Conservation (phyloP, 2,329 filamentous ascomycete species). For the Penicillium paneum region DNA sequence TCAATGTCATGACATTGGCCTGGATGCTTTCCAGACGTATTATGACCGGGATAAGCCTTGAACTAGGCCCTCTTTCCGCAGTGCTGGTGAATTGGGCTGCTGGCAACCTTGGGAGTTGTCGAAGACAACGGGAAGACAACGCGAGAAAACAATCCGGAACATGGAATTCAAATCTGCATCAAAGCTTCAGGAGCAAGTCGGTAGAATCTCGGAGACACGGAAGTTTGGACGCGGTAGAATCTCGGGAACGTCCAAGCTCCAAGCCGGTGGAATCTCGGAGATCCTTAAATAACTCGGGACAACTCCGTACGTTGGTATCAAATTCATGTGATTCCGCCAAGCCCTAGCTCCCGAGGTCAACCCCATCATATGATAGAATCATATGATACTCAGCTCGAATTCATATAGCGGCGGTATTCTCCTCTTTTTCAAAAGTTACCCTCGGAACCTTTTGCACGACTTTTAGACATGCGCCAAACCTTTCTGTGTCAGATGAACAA, state of each 20-base stretch:
- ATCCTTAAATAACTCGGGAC: not conserved
- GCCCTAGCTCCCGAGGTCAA: not conserved
- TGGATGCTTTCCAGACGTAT: not conserved
- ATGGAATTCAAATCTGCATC: not conserved
- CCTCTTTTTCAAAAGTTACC: not conserved
- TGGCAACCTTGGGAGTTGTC: not conserved
- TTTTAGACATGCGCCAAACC: not conserved
- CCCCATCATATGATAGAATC: not conserved
- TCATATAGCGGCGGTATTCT: not conserved
- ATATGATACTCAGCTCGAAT: not conserved
- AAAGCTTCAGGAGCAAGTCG: not conserved
- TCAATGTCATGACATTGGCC: not conserved
- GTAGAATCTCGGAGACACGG: not conserved
- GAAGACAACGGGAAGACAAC: not conserved
- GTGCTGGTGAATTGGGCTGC: not conserved
- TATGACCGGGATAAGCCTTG: not conserved
- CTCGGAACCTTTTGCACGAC: not conserved
- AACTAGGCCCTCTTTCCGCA: not conserved
- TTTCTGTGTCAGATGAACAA: constrained; percentile 12
- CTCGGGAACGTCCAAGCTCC: not conserved
- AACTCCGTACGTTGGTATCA: too few relatives aligned
- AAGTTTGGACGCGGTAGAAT: too few relatives aligned
- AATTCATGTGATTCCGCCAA: constrained; percentile 2
- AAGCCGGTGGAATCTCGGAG: not conserved
- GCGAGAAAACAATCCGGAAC: not conserved